Conservation (phyloP, 768 basidiomycete species). For the Trametes cubensis region DNA sequence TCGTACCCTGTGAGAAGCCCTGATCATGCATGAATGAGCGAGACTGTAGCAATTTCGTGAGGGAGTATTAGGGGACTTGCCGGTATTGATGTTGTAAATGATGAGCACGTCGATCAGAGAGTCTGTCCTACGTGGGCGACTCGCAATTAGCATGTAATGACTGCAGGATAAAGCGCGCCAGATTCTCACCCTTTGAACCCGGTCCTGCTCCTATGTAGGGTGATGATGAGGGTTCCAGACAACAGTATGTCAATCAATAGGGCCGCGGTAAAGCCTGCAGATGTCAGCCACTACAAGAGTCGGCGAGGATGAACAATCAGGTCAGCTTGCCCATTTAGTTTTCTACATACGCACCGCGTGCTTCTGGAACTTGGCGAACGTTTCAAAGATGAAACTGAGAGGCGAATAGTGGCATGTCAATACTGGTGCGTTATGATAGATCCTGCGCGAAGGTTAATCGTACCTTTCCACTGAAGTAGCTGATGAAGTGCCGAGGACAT, state of each 20-base stretch:
- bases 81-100: conserved; percentile 16
- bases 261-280: background rate
- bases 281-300: background rate
- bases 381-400: too few relatives aligned
- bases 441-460: too few relatives aligned
- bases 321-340: too few relatives aligned
- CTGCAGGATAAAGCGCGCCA: too few relatives aligned
- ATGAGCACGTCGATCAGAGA: conserved; percentile 3
- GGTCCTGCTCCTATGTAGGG: background rate
- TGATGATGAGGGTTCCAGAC: conserved; percentile 7
- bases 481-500: too few relatives aligned
- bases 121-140: conserved; percentile 8
- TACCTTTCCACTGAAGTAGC: too few relatives aligned
- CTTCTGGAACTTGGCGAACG: background rate
- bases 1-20: conserved; percentile 6
- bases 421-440: too few relatives aligned
- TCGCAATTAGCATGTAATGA: too few relatives aligned
- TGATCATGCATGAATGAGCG: background rate
- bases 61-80: background rate
- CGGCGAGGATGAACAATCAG: too few relatives aligned
- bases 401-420: too few relatives aligned
- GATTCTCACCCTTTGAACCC: conserved; percentile 2
- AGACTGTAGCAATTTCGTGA: too few relatives aligned
- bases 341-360: background rate
- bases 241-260: conserved; percentile 5